Conservation (phyloP, 2,329 filamentous ascomycete genomes). For the Exophiala sideris region DNA sequence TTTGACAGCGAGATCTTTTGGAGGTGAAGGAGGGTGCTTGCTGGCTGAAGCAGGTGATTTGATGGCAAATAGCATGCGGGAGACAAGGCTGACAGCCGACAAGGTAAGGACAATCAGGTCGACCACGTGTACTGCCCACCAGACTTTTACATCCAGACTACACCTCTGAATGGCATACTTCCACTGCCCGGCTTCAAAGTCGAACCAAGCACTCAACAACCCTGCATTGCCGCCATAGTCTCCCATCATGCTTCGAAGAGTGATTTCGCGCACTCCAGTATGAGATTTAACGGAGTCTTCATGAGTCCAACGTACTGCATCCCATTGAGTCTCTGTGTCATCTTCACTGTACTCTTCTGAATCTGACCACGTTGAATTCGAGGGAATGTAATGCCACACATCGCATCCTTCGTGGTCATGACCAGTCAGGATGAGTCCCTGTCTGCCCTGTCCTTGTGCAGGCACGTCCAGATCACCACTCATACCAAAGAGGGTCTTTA, state of each 20-base stretch:
- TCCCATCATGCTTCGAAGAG: slow-evolving; percentile 97
- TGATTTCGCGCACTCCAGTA: slow-evolving; percentile 78
- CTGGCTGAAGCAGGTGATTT: neutral
- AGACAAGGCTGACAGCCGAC: slow-evolving; percentile 6
- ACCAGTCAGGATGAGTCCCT: slow-evolving; percentile 80
- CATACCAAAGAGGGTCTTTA: slow-evolving; percentile 81
- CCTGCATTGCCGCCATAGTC: slow-evolving; percentile 90
- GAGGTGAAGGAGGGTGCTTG: neutral
- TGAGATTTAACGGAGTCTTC: slow-evolving; percentile 11
- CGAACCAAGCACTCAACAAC: slow-evolving; percentile 85
- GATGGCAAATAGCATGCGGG: neutral
- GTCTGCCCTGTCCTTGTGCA: slow-evolving; percentile 62
- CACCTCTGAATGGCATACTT: slow-evolving; percentile 76
- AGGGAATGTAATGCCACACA: slow-evolving; percentile 69
- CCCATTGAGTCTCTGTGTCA: slow-evolving; percentile 27
- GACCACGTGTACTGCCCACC: slow-evolving; percentile 85
- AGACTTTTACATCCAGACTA: slow-evolving; percentile 76
- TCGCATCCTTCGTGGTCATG: slow-evolving; percentile 97
- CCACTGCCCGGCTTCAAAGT: slow-evolving; percentile 70
- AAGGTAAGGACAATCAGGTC: slow-evolving; percentile 53
- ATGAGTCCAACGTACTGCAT: slow-evolving; percentile 8
- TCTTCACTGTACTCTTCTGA: slow-evolving; percentile 29
- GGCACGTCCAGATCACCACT: slow-evolving; percentile 59
- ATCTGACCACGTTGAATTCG: slow-evolving; percentile 12
- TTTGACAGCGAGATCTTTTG: no score